phyloP scores from a whole-genome alignment of 495 filamentous ascomycete genomes.

The Delitschia confertaspora region DNA sequence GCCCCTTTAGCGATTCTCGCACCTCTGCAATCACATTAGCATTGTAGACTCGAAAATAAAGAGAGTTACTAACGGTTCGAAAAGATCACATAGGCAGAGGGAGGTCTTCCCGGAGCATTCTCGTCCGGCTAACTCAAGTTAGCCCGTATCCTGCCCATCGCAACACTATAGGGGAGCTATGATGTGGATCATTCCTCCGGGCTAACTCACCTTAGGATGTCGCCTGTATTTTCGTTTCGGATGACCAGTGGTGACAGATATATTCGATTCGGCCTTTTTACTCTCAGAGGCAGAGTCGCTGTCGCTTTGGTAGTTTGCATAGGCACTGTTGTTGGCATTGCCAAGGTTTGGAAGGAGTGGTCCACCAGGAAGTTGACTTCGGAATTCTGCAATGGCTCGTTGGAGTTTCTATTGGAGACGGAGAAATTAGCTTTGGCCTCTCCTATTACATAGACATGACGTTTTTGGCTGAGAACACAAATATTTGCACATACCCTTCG shows the following conservation, averaged over 20 bases:
- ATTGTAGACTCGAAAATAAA: background rate
- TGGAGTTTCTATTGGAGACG: conserved; percentile 29
- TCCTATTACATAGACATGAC: background rate
- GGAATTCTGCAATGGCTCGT: conserved; percentile 29
- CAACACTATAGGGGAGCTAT: background rate
- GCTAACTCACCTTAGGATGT: conserved; percentile 59
- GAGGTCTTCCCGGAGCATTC: conserved; percentile 65
- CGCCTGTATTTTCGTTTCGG: conserved; percentile 67
- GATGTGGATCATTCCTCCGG: background rate
- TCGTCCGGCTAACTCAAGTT: conserved; percentile 52
- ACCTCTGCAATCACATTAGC: conserved; percentile 44
- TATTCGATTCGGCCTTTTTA: conserved; percentile 8
- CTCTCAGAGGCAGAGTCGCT: conserved; percentile 28
- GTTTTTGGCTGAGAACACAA: background rate
- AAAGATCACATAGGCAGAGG: conserved; percentile 76
- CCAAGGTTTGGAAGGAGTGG: conserved; percentile 6
- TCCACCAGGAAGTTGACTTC: conserved; percentile 16
- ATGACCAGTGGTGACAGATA: conserved; percentile 19
- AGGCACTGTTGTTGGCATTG: conserved; percentile 13
- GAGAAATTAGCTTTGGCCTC: background rate
- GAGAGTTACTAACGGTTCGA: conserved; percentile 56
- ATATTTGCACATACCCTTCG: conserved; percentile 53
- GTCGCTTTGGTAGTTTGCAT: conserved; percentile 29
- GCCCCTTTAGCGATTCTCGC: conserved; percentile 62
- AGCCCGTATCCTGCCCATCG: background rate